Percentiles rank a stretch among this genome's conserved stretches.
Conservation (phyloP, 1,284 basidiomycete genomes). For the Ustilago xerochloae region DNA sequence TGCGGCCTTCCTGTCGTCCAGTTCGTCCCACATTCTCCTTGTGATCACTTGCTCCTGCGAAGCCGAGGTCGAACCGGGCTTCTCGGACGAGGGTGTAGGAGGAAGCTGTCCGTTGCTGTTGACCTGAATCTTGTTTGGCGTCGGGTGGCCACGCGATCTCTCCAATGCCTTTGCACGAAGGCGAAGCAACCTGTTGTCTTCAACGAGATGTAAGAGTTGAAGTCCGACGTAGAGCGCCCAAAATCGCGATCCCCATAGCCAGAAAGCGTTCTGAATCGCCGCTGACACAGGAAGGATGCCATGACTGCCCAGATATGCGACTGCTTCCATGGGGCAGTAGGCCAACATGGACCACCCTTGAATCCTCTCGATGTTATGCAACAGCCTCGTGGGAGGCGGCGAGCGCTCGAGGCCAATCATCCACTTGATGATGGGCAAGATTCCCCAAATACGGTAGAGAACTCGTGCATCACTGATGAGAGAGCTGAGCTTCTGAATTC, state of each 20-base stretch:
- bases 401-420: constrained; percentile 63
- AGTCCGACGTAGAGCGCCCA: constrained; percentile 67
- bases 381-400: constrained; percentile 58
- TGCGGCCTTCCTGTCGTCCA: constrained; percentile 74
- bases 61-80: constrained; percentile 9
- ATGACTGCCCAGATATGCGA: constrained; percentile 65
- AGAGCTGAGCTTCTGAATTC: constrained; percentile 48
- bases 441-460: constrained; percentile 66
- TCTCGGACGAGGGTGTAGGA: constrained; percentile 24
- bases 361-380: constrained; percentile 66
- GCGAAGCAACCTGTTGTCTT: constrained; percentile 66
- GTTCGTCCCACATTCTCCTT: constrained; percentile 62
- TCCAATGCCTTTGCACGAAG: constrained; percentile 63
- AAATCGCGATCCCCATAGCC: constrained; percentile 58
- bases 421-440: constrained; percentile 67
- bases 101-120: constrained; percentile 27
- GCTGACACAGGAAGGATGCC: constrained; percentile 57
- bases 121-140: constrained; percentile 45
- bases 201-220: constrained; percentile 64
- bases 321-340: constrained; percentile 66
- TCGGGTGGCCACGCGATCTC: constrained; percentile 60
- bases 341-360: constrained; percentile 67
- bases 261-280: constrained; percentile 53
- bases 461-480: constrained; percentile 61
- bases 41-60: constrained; percentile 61